Percentiles rank a stretch among this genome's conserved stretches.
phyloP scores from a whole-genome alignment of 1,284 basidiomycete species.

The Quambalaria eucalypti region DNA sequence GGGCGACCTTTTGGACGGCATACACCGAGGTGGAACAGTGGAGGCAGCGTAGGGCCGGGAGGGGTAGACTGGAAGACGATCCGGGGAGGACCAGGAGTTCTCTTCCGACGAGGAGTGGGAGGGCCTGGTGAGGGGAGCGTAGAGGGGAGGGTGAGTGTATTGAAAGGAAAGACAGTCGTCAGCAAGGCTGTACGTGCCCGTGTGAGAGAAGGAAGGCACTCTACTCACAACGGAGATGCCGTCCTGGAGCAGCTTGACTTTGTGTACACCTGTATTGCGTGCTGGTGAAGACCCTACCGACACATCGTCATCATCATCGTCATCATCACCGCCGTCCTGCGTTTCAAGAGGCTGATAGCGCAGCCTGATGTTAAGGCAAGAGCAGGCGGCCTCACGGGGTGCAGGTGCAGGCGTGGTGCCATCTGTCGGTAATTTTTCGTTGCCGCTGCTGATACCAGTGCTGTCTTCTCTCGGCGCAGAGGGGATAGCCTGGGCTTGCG shows the following conservation, averaged over 20 bases:
- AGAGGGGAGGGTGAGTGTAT: not conserved
- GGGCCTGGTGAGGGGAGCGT: too few relatives aligned
- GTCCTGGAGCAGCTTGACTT: not conserved
- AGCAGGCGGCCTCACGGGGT: not conserved
- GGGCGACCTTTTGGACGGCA: slow-evolving; percentile 4
- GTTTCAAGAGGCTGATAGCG: too few relatives aligned
- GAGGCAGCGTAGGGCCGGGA: slow-evolving; percentile 1
- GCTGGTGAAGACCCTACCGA: too few relatives aligned
- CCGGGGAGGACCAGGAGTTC: not conserved
- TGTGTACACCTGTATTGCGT: not conserved
- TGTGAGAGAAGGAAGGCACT: not conserved
- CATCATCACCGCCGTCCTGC: too few relatives aligned
- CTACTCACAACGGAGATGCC: not conserved
- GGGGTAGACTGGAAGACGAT: not conserved
- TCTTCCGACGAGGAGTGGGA: not conserved
- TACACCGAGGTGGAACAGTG: slow-evolving; percentile 6
- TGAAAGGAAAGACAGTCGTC: not conserved
- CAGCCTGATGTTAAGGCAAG: not conserved
- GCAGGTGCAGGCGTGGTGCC: not conserved
- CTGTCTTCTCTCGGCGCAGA: not conserved
- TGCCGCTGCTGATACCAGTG: not conserved
- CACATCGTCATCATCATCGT: too few relatives aligned
- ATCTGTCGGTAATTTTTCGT: not conserved
- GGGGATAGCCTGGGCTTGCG: not conserved
- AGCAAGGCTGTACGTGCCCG: not conserved